A percentile compares a stretch with the other conserved stretches of the same genome.
phyloP scores from a whole-genome alignment of 768 basidiomycete genomes.

The Mycena floridula region DNA sequence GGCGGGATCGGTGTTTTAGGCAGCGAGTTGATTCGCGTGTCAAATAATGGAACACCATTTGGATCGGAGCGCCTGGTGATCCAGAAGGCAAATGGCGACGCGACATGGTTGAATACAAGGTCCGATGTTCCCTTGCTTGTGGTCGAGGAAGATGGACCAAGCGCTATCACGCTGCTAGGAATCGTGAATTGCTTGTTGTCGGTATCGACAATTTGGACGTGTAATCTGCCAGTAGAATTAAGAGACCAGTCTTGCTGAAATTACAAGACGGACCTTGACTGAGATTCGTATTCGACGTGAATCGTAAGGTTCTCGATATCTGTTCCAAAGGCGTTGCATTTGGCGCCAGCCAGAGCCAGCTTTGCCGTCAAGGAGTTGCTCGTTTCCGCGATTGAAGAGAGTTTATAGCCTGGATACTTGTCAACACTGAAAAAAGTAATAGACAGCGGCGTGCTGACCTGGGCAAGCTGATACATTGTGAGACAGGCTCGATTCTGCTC shows the following conservation, averaged over 20 bases:
- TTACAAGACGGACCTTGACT: conserved; percentile 31
- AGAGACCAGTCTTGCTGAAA: not conserved
- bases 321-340: conserved; percentile 61
- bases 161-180: conserved; percentile 46
- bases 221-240: conserved; percentile 36
- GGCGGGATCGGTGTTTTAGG: conserved; percentile 56
- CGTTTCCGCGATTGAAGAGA: not conserved
- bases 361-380: conserved; percentile 29
- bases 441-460: not conserved
- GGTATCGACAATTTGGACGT: conserved; percentile 62
- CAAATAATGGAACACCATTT: conserved; percentile 52
- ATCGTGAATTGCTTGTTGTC: conserved; percentile 59
- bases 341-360: conserved; percentile 44
- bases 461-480: not conserved
- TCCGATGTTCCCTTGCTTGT: conserved; percentile 42
- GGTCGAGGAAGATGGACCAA: conserved; percentile 28
- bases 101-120: conserved; percentile 61
- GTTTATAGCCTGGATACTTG: not conserved
- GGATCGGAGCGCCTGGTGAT: conserved; percentile 63
- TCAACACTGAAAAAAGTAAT: not conserved
- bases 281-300: conserved; percentile 59
- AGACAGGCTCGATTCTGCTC: not conserved
- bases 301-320: conserved; percentile 58
- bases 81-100: conserved; percentile 73
- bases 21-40: conserved; percentile 59